Base-by-base conservation (phyloP, 1,284 basidiomycete species). In the Trichosporon asahii region DNA sequence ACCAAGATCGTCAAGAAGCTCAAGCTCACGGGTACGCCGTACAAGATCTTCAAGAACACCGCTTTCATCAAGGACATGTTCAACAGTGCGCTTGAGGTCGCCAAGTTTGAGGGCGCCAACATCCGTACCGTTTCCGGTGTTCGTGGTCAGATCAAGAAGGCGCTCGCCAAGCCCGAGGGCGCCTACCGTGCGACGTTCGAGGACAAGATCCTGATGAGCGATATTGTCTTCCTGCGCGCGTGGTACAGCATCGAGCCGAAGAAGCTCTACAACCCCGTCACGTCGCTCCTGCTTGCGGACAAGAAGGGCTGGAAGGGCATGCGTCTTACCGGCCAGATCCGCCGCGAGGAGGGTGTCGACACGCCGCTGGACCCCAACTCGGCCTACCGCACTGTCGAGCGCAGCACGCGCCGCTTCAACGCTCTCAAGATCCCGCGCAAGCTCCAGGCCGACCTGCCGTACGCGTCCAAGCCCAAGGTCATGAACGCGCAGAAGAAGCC, bases 11-110 rank as follows among this genome's bases (percentile, higher is more conserved):
- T 99, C 75, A 99, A 99, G 87, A 99, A 99, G 85, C 85, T 99
- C 76, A 99, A 99, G 85, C 85, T 99, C 69, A 99, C 95, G 0
- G 96, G 97, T 61, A 88, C 90, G 31, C 96, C 97, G 29, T 93
- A 90, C 85, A 98, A 98, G 87, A 92, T 99, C 70, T 99, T 92
- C 88, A 99, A 98, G 86, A 99, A 99, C 84, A 99, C 97, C 15
- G 97, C 95, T 0, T 99, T 99, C 81, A 87, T 99, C 77, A 95
- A 92, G 85, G 94, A 98, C 80, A 99, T 99, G 96, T 99, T 99
- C 85, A 90, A 85, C 71, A 90, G 89, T 65, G 90, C 93, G 12
- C 87, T 99, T 35, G 96, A 99, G 83, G 95, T 99, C 12, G 94
- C 95, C 72, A 98, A 98, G 83, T 99, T 99, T 77, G 97, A 99